These are phyloP conservation scores for Debaryomycetaceae sp. DNA, from an alignment of 1,139 yeast genomes.

Conservation along the genomic window DNA sequence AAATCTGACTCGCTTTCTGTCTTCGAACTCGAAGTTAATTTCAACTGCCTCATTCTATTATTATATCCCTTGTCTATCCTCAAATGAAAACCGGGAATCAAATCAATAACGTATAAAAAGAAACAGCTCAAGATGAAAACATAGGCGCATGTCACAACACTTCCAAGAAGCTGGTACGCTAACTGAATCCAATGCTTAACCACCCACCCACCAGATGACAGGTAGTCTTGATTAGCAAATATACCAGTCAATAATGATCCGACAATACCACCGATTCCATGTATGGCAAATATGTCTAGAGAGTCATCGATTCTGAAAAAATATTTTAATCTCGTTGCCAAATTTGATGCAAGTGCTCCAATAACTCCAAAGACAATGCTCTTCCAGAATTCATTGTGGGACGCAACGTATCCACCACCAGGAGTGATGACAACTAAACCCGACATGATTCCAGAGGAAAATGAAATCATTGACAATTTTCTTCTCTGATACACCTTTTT, in stretches of 20 bases:
- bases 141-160: slow-evolving; percentile 39
- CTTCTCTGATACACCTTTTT: slow-evolving; percentile 14
- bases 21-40: background rate
- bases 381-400: slow-evolving; percentile 41
- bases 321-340: slow-evolving; percentile 42
- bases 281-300: slow-evolving; percentile 45
- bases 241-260: slow-evolving; percentile 45
- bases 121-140: slow-evolving; percentile 34
- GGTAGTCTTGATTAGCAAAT: slow-evolving; percentile 33
- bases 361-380: slow-evolving; percentile 37
- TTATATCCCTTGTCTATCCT: slow-evolving; percentile 44
- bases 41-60: slow-evolving; percentile 21
- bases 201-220: slow-evolving; percentile 47
- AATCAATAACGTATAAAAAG: slow-evolving; percentile 40
- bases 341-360: slow-evolving; percentile 36
- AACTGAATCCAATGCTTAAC: slow-evolving; percentile 46
- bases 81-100: slow-evolving; percentile 46
- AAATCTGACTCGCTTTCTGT: background rate
- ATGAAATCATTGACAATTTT: slow-evolving; percentile 39
- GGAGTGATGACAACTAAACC: slow-evolving; percentile 47
- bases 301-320: slow-evolving; percentile 42
- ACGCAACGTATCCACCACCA: slow-evolving; percentile 43
- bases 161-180: slow-evolving; percentile 47
- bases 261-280: slow-evolving; percentile 43
- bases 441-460: slow-evolving; percentile 41